Conservation (phyloP, 2,329 filamentous ascomycete species). For the Aspergillus fijiensis region DNA sequence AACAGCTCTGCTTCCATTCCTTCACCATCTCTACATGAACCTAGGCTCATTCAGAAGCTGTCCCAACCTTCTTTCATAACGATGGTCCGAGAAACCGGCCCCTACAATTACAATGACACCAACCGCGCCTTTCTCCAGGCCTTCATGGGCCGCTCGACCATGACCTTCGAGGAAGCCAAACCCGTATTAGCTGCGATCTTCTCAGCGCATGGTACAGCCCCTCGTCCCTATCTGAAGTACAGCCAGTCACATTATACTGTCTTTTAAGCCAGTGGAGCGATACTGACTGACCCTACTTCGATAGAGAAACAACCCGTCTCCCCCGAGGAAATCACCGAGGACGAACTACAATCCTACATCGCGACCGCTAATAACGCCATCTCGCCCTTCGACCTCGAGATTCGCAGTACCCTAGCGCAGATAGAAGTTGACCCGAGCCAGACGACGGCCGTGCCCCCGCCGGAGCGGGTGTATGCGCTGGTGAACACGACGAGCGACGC, state of each 20-base stretch:
- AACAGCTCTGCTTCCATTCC: not conserved
- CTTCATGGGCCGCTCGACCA: slow-evolving; percentile 72
- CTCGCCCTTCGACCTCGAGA: slow-evolving; percentile 81
- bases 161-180: slow-evolving; percentile 73
- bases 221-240: not conserved
- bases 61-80: not conserved
- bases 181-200: slow-evolving; percentile 75
- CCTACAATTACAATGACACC: slow-evolving; percentile 56
- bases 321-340: slow-evolving; percentile 64
- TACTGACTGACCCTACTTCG: not conserved
- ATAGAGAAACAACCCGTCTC: slow-evolving; percentile 50
- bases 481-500: slow-evolving; percentile 86
- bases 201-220: slow-evolving; percentile 53
- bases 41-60: not conserved
- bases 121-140: slow-evolving; percentile 91
- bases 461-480: slow-evolving; percentile 71
- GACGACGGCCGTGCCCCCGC: not conserved
- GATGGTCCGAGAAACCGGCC: slow-evolving; percentile 10
- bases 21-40: not conserved
- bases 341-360: slow-evolving; percentile 69
- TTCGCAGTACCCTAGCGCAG: slow-evolving; percentile 73
- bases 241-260: not conserved
- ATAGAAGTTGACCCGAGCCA: slow-evolving; percentile 38
- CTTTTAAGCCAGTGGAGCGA: not conserved
- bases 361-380: slow-evolving; percentile 69